Percentiles rank a stretch among this genome's conserved stretches.
phyloP scores from a whole-genome alignment of 306 rosid genomes.

The Sicyos baderoa region DNA sequence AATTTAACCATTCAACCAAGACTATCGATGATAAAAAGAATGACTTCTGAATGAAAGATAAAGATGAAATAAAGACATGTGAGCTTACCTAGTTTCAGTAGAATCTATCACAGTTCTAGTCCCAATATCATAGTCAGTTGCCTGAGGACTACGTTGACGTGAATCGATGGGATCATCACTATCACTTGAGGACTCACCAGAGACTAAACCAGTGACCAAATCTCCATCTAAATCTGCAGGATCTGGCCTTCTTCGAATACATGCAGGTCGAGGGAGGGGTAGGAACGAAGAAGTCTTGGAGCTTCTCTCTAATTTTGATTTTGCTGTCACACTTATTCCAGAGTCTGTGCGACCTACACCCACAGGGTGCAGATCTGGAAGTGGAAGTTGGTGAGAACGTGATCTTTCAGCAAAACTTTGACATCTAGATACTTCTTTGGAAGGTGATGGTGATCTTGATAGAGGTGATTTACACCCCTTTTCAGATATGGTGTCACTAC shows the following conservation, averaged over 20 bases:
- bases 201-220: conserved; percentile 49
- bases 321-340: conserved; percentile 58
- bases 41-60: background rate
- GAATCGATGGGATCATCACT: conserved; percentile 73
- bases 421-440: conserved; percentile 75
- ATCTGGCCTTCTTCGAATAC: conserved; percentile 49
- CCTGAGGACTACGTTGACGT: conserved; percentile 60
- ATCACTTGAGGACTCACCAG: conserved; percentile 64
- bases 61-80: background rate
- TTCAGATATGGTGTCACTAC: conserved; percentile 80
- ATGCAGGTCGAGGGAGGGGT: conserved; percentile 71
- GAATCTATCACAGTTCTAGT: conserved; percentile 55
- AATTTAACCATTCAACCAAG: conserved; percentile 13
- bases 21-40: background rate
- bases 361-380: conserved; percentile 65
- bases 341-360: conserved; percentile 72
- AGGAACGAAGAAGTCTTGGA: conserved; percentile 52
- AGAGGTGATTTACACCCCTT: conserved; percentile 37
- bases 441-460: conserved; percentile 89
- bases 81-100: conserved; percentile 66
- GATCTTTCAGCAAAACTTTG: conserved; percentile 91
- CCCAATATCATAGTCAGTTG: conserved; percentile 62
- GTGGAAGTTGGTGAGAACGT: conserved; percentile 88
- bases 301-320: conserved; percentile 48
- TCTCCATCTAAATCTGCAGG: conserved; percentile 77